Evolutionary conservation across 441 rosid genomes (phyloP), one percentile per base, ranked within the genome.

Genomic region (Pelargonium cotyledonis): DNA sequence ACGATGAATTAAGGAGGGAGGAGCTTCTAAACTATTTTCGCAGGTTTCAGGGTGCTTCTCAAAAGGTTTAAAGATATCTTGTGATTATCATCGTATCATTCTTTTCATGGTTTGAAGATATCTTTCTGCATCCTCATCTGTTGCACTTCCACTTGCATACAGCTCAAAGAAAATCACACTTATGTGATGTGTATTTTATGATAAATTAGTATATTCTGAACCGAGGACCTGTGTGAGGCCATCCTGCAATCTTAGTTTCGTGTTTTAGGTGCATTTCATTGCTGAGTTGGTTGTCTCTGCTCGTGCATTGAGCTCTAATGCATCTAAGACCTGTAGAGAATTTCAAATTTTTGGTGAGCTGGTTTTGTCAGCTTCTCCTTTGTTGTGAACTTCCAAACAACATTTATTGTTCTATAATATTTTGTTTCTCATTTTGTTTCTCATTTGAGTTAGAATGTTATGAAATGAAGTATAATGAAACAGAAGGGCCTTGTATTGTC

Each of bases 1-100:
- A 90, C 76, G 99, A 90, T 57, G 96, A 91, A 67, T 75, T 95
- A 68, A 85, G 94, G 83, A 84, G 83, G 81, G 97, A 95, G 71
- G 96, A 95, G 66, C 78, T 91, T 77, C 78, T 90, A 49, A 85
- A 85, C 85, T 95, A 73, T 81, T 84, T 89, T 68, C 85, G 85
- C 15, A 82, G 92, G 73, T 89, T 87, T 80, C 94, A 88, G 77
- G 84, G 75, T 68, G 73, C 85, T 81, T 85, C 96, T 75, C 89
- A 78, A 61, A 88, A 85, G 96, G 97, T 93, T 75, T 65, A 82
- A 58, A 19, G 29, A 19, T 31, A 47, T 78, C 67, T 62, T 35
- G 57, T 71, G 3, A 29, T 29, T 29, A 29, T 29, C 35, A 29
- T 5, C 5, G 0, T 63, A 35, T 38, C 46, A 18, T 71, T 68